phyloP scores from a whole-genome alignment of 2,329 filamentous ascomycete genomes.

The Pleoardoris graminearum region DNA sequence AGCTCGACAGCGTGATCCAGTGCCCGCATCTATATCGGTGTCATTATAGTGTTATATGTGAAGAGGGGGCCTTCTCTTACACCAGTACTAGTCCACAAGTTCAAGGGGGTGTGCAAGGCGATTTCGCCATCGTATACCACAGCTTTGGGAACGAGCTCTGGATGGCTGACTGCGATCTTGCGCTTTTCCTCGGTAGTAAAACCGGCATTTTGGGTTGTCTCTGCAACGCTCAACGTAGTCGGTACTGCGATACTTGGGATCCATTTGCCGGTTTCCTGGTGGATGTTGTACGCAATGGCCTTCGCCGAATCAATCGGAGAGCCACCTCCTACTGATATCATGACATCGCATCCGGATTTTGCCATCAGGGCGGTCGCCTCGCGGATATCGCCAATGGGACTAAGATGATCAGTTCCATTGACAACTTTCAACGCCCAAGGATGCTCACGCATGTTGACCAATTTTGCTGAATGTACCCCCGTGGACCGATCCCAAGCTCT shows the following conservation, averaged over 20 bases:
- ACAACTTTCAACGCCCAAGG: conserved; percentile 25
- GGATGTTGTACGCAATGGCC: conserved; percentile 45
- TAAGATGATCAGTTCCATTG: conserved; percentile 20
- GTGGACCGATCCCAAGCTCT: conserved; percentile 51
- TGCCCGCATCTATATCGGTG: conserved; percentile 49
- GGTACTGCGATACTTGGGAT: conserved; percentile 45
- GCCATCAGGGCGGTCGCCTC: conserved; percentile 42
- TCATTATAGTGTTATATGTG: not conserved
- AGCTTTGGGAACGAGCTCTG: conserved; percentile 50
- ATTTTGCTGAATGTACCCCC: conserved; percentile 60
- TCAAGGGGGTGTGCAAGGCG: conserved; percentile 55
- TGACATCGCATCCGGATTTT: conserved; percentile 41
- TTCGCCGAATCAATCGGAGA: conserved; percentile 56
- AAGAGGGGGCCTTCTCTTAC: too few species aligned
- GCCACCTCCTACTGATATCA: conserved; percentile 50
- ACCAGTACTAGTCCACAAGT: conserved; percentile 57
- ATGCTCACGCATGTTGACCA: conserved; percentile 57
- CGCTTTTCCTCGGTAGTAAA: conserved; percentile 56
- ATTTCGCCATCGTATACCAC: conserved; percentile 59
- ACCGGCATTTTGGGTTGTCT: conserved; percentile 58
- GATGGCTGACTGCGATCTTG: conserved; percentile 55
- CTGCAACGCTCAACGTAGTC: conserved; percentile 54
- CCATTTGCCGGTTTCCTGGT: conserved; percentile 44
- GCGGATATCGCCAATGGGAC: conserved; percentile 41
- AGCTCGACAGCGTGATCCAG: conserved; percentile 61